phyloP scores from a whole-genome alignment of 2,329 filamentous ascomycete species.

The Knoxdaviesia capensis region DNA sequence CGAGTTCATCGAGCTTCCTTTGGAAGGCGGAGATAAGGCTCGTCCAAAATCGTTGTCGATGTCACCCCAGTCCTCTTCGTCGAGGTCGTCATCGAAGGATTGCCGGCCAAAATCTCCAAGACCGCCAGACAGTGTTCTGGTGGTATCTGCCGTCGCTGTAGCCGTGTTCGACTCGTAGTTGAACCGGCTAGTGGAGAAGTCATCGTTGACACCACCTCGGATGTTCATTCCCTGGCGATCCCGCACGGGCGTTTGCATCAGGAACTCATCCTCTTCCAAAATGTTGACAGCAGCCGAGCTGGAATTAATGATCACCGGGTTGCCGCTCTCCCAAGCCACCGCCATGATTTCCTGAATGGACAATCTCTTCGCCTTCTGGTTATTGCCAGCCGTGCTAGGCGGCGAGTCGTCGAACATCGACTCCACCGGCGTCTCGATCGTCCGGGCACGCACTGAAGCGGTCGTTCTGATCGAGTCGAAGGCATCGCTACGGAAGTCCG shows the following conservation, averaged over 20 bases:
- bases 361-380: constrained; percentile 28
- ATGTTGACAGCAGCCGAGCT: background rate
- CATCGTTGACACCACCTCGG: too few species aligned
- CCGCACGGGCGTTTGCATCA: constrained; percentile 27
- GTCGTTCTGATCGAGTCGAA: constrained; percentile 59
- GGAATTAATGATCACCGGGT: constrained; percentile 25
- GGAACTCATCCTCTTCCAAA: constrained; percentile 41
- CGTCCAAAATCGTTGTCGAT: constrained; percentile 32
- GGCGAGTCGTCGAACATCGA: constrained; percentile 69
- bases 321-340: constrained; percentile 29
- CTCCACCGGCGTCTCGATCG: constrained; percentile 51
- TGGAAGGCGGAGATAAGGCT: constrained; percentile 35
- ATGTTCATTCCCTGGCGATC: constrained; percentile 11
- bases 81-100: constrained; percentile 41
- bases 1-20: constrained; percentile 29
- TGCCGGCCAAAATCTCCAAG: constrained; percentile 25
- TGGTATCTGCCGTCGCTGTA: constrained; percentile 7
- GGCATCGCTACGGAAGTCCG: constrained; percentile 60
- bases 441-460: constrained; percentile 44
- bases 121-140: constrained; percentile 12
- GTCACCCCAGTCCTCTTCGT: constrained; percentile 43
- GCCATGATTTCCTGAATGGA: constrained; percentile 40
- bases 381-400: constrained; percentile 32
- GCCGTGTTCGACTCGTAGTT: too few species aligned
- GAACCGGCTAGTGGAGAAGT: too few species aligned